phyloP scores from a whole-genome alignment of 2,329 filamentous ascomycete species.

The Mariannaea sp. region DNA sequence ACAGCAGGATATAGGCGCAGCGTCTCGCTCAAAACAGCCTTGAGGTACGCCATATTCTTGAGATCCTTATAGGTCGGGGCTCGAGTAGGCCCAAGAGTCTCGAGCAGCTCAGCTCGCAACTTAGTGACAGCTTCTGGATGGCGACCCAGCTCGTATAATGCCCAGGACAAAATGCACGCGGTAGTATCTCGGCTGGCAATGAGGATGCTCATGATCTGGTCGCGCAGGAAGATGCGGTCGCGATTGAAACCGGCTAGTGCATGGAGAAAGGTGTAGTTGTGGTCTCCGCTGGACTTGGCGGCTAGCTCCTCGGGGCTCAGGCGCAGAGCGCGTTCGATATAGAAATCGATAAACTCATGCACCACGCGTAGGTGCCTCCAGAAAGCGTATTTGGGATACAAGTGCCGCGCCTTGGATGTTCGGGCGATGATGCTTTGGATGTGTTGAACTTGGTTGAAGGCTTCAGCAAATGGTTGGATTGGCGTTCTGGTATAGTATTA shows the following conservation, averaged over 20 bases:
- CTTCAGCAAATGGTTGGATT: conserved; percentile 71
- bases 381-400: conserved; percentile 70
- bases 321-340: conserved; percentile 74
- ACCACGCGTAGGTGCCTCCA: conserved; percentile 67
- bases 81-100: conserved; percentile 65
- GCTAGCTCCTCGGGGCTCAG: conserved; percentile 74
- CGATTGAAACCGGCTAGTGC: conserved; percentile 82
- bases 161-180: conserved; percentile 78
- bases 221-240: conserved; percentile 72
- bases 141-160: conserved; percentile 78
- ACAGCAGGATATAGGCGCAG: conserved; percentile 78
- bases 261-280: conserved; percentile 83
- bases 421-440: conserved; percentile 71
- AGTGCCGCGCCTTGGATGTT: conserved; percentile 63
- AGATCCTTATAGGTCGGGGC: conserved; percentile 77
- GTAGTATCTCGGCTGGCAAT: conserved; percentile 90
- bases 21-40: conserved; percentile 75
- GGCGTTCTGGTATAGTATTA: conserved; percentile 51
- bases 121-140: conserved; percentile 69
- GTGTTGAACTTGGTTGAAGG: conserved; percentile 79
- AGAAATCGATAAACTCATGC: conserved; percentile 76
- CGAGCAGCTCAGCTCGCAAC: conserved; percentile 74
- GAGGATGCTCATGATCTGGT: conserved; percentile 82
- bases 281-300: conserved; percentile 70
- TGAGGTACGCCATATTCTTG: conserved; percentile 85